phyloP scores from a whole-genome alignment of 106 monocot species.

The Apostasia shenzhenica region DNA sequence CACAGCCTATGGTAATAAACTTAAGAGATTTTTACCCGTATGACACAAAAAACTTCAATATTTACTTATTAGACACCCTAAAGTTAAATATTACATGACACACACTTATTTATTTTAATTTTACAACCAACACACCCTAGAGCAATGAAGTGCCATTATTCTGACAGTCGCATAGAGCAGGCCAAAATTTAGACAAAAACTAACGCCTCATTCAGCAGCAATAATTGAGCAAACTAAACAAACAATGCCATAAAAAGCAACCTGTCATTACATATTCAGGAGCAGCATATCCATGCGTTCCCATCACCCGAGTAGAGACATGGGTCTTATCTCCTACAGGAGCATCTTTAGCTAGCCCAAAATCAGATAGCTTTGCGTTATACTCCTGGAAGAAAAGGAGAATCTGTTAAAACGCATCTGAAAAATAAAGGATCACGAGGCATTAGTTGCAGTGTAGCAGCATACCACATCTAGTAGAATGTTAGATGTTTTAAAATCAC shows the following conservation, averaged over 20 bases:
- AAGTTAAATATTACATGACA: no score
- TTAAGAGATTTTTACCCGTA: no score
- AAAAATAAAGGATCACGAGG: no score
- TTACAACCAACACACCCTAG: no score
- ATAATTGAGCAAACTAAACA: not conserved
- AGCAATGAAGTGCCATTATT: no score
- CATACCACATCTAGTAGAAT: constrained; percentile 48
- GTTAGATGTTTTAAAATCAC: constrained; percentile 19
- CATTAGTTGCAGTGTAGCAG: not conserved
- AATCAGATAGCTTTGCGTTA: constrained; percentile 57
- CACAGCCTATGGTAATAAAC: no score
- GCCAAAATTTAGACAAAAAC: no score
- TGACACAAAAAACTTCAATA: no score
- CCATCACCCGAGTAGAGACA: constrained; percentile 6
- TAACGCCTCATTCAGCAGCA: no score
- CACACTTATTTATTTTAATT: no score
- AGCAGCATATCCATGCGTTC: constrained; percentile 3
- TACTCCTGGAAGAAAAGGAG: constrained; percentile 29
- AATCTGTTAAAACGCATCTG: not conserved
- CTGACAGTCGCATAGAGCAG: no score
- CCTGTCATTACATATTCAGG: constrained; percentile 10
- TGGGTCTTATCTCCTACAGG: constrained; percentile 8
- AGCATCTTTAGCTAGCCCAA: constrained; percentile 9
- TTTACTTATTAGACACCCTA: no score
- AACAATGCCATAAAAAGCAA: not conserved